Evolutionary conservation across 225 moss, liverwort and hornwort genomes (phyloP).

Genomic region (Bryoerythrophyllum caledonicum): DNA sequence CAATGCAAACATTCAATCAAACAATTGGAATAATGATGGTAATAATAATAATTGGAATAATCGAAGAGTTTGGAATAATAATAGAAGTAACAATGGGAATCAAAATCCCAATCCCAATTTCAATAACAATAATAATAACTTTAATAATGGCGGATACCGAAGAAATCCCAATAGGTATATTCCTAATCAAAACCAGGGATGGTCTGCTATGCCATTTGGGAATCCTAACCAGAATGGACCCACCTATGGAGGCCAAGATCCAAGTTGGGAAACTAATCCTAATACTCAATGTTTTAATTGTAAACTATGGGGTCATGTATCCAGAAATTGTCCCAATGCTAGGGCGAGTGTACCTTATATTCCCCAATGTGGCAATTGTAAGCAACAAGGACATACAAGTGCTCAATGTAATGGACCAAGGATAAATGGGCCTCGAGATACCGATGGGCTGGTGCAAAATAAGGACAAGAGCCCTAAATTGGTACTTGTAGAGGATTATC

Average conservation of each 20-base stretch:
- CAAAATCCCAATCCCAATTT: too few species aligned
- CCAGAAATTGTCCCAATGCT: too few species aligned
- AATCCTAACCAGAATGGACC: neutral
- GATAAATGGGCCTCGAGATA: neutral
- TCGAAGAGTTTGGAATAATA: neutral
- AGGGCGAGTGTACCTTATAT: too few species aligned
- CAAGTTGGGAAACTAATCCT: neutral
- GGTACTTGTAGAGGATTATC: neutral
- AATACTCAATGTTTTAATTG: too few species aligned
- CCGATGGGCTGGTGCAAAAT: neutral
- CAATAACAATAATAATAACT: neutral
- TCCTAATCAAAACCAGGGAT: neutral
- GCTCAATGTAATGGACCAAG: neutral
- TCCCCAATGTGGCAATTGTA: too few species aligned
- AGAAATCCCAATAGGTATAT: neutral
- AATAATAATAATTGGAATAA: too few species aligned
- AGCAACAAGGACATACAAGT: too few species aligned
- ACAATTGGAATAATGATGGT: neutral
- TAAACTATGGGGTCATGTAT: too few species aligned
- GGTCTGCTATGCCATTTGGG: neutral
- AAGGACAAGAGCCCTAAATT: neutral
- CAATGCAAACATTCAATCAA: too few species aligned
- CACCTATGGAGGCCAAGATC: neutral
- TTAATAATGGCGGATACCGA: neutral
- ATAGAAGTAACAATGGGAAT: neutral